Evolutionary conservation across 2,329 filamentous ascomycete genomes (phyloP), one percentile per base, ranked within the genome.

Genomic region (Xylaria sp.): DNA sequence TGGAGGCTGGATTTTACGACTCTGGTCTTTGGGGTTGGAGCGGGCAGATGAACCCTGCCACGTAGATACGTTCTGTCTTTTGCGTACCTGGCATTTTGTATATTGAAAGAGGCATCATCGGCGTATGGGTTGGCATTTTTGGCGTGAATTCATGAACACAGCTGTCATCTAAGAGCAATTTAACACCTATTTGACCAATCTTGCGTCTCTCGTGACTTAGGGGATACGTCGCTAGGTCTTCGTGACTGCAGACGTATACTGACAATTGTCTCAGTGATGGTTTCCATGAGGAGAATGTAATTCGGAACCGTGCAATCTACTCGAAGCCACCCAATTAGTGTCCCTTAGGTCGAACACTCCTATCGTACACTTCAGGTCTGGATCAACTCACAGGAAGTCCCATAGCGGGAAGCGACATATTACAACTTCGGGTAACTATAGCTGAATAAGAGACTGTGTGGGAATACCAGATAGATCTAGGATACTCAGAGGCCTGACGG

Each of bases 41-140:
- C 23, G 40, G 40, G 36, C 15, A 33, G 23, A 40, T 40, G 11
- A 33, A 3, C 33, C 9, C 31, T 23, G 6, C 31, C 15, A 20
- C 38, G n/a, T 26, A 17, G 15, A 38, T 57, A 6, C 40, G 10
- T 38, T 40, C 7, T 33, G 23, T 59, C 20, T 57, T 20, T 42
- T 40, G 42, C 49, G 49, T 68, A 23, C 33, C 33, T 40, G 13
- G 54, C 56, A 48, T 54, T 54, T 11, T 64, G 31, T 67, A 67
- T 67, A 40, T 53, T 7, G 60, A 56, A 36, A 38, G 48, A 57
- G 60, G 66, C 66, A 65, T 65, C 10, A 51, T 60, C 53, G 49
- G 66, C 56, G 61, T 61, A 38, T 23, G 28, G 26, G 17, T 51
- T 23, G 11, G 49, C 20, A 31, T 59, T 54, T 26, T 3, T 6